A percentile compares a stretch with the other conserved stretches of the same genome.
These are phyloP conservation scores for Grigorovia yakushimaensis DNA, from an alignment of 805 yeast species.

Conservation along the genomic window DNA sequence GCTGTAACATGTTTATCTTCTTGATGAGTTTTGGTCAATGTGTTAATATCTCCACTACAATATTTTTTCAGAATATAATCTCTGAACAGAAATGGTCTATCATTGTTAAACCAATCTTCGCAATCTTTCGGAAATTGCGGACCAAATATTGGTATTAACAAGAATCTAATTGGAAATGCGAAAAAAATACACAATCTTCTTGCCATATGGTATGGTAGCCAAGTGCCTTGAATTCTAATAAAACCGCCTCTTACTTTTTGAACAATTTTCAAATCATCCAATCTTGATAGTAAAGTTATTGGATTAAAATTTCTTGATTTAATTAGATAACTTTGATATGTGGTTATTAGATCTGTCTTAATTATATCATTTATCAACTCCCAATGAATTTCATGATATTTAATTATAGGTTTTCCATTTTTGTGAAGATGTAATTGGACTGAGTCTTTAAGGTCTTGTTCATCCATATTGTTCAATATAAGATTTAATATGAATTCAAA, in stretches of 20 bases:
- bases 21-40: not conserved
- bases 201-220: conserved; percentile 72
- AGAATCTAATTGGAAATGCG: conserved; percentile 67
- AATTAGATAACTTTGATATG: not conserved
- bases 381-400: conserved; percentile 2
- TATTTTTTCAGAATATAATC: not conserved
- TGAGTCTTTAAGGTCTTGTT: not conserved
- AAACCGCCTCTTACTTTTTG: conserved; percentile 86
- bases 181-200: conserved; percentile 58
- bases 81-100: not conserved
- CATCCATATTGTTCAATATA: not conserved
- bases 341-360: not conserved
- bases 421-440: not conserved
- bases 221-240: conserved; percentile 87
- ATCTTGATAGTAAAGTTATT: conserved; percentile 6
- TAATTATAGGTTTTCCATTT: not conserved
- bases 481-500: conserved; percentile 1
- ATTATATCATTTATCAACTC: not conserved
- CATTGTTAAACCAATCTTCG: conserved; percentile 8
- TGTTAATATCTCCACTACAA: not conserved
- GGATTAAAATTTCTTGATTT: not conserved
- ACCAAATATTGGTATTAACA: conserved; percentile 76
- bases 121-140: conserved; percentile 39
- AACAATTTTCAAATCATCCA: conserved; percentile 15
- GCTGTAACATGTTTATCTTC: not conserved